A percentile compares a stretch with the other conserved stretches of the same genome.
phyloP scores from a whole-genome alignment of 2,329 filamentous ascomycete genomes.

The Pestalotiopsis sp. region DNA sequence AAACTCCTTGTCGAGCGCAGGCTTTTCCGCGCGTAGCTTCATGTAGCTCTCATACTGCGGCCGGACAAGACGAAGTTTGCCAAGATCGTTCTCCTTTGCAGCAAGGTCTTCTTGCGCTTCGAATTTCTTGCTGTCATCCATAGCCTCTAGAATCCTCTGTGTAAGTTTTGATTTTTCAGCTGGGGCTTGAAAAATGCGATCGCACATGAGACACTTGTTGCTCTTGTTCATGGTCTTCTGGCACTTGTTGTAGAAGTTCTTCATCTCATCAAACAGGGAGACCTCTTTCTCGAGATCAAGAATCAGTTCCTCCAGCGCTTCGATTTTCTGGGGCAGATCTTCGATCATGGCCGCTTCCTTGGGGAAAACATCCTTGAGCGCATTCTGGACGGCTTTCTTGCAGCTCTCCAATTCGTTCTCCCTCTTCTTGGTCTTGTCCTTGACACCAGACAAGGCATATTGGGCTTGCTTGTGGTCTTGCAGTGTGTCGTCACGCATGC shows the following conservation, averaged over 20 bases:
- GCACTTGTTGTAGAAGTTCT: slow-evolving; percentile 73
- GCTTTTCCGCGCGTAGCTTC: slow-evolving; percentile 73
- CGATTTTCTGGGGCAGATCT: slow-evolving; percentile 56
- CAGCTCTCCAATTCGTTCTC: slow-evolving; percentile 64
- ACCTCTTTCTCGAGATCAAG: slow-evolving; percentile 68
- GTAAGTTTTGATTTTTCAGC: slow-evolving; percentile 66
- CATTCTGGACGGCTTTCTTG: slow-evolving; percentile 57
- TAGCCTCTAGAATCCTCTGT: slow-evolving; percentile 66
- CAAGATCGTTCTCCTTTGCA: slow-evolving; percentile 51
- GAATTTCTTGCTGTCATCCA: slow-evolving; percentile 64
- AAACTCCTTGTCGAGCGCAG: slow-evolving; percentile 67
- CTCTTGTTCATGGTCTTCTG: slow-evolving; percentile 67
- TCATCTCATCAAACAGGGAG: slow-evolving; percentile 69
- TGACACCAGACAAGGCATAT: slow-evolving; percentile 68
- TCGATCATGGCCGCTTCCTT: slow-evolving; percentile 51
- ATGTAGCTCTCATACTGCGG: slow-evolving; percentile 75
- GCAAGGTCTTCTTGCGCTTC: slow-evolving; percentile 66
- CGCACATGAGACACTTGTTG: slow-evolving; percentile 78
- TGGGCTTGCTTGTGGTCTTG: slow-evolving; percentile 79
- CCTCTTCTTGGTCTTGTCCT: slow-evolving; percentile 67
- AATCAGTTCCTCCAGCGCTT: slow-evolving; percentile 55
- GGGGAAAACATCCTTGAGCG: slow-evolving; percentile 45
- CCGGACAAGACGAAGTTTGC: slow-evolving; percentile 63
- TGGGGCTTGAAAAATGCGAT: slow-evolving; percentile 66
- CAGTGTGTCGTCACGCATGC: slow-evolving; percentile 69